Evolutionary conservation across 805 yeast species (phyloP), one percentile per base, ranked within the genome.

Genomic region (Pichia sporocuriosa): DNA sequence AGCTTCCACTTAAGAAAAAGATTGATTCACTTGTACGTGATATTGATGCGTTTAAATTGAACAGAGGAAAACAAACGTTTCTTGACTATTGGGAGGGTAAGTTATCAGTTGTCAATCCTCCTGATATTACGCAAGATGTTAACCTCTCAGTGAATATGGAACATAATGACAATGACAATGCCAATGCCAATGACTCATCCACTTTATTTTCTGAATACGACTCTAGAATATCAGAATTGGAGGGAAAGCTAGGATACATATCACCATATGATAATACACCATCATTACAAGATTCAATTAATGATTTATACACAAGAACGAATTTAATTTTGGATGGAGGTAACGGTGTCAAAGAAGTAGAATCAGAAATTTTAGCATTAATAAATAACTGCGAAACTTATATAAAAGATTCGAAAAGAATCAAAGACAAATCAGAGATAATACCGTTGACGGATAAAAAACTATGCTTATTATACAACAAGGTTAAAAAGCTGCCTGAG

Each of bases 251-350:
- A 13, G 39, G 39, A 2, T 17, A 19, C 11, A 13, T 32, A 20
- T 21, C 23, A 12, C 13, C 21, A 24, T 22, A 7, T 16, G 36
- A 11, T 6, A 21, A 27, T 3, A 12, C 37, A 12, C 33, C 45
- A 9, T 39, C 63, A 2, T 16, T 60, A 3, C 59, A 57, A 36
- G 42, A 51, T 3, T 39, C 43, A 16, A 46, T 60, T 4, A 53
- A 55, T 37, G 63, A 61, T 44, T 34, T 61, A 5, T 49, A 55
- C 27, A 41, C 57, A 32, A 39, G 50, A 26, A 19, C 54, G 2
- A 50, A 52, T 23, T 5, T 60, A 10, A 21, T 58, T 3, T 17
- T 48, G 4, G 49, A 50, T 20, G 51, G 54, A 3, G 48, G 47
- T 3, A 40, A 36, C 15, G 34, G 48, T 4, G 15, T 40, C 4